A percentile compares a stretch with the other conserved stretches of the same genome.
phyloP scores from a whole-genome alignment of 2,329 filamentous ascomycete species.

The Pyricularia sp. region DNA sequence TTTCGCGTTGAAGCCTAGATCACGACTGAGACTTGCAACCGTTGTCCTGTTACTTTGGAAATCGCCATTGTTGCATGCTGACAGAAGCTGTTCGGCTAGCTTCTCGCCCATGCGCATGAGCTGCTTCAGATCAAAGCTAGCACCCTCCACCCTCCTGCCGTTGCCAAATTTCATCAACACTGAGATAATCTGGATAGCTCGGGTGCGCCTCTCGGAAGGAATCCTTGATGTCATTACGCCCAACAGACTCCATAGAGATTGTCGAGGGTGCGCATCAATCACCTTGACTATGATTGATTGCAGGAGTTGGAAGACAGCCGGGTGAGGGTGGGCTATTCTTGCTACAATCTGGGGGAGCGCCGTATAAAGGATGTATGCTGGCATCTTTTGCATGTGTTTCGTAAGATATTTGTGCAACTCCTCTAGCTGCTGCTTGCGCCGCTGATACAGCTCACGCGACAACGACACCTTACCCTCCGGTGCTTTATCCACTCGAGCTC shows the following conservation, averaged over 20 bases:
- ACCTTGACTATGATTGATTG: slow-evolving; percentile 77
- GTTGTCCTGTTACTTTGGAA: slow-evolving; percentile 61
- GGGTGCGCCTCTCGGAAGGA: slow-evolving; percentile 50
- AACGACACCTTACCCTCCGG: slow-evolving; percentile 45
- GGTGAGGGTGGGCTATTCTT: slow-evolving; percentile 83
- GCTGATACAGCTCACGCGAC: slow-evolving; percentile 40
- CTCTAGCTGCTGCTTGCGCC: slow-evolving; percentile 56
- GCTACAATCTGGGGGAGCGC: slow-evolving; percentile 88
- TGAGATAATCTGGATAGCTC: slow-evolving; percentile 43
- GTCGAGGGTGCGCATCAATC: slow-evolving; percentile 78
- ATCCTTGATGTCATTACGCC: slow-evolving; percentile 77
- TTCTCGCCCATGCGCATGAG: slow-evolving; percentile 73
- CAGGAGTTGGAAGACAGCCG: slow-evolving; percentile 66
- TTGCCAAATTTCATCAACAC: slow-evolving; percentile 36
- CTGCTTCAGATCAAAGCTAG: slow-evolving; percentile 51
- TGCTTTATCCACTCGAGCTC: slow-evolving; percentile 59
- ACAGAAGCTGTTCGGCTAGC: slow-evolving; percentile 71
- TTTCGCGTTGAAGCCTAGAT: slow-evolving; percentile 79
- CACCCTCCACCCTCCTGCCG: slow-evolving; percentile 41
- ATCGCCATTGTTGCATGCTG: slow-evolving; percentile 67
- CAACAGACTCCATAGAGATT: slow-evolving; percentile 84
- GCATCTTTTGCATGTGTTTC: slow-evolving; percentile 67
- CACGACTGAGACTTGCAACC: slow-evolving; percentile 62
- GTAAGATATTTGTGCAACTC: slow-evolving; percentile 65
- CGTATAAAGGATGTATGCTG: slow-evolving; percentile 71